Evolutionary conservation across 1,284 basidiomycete genomes (phyloP).

Genomic region (Ganoderma resinaceum): DNA sequence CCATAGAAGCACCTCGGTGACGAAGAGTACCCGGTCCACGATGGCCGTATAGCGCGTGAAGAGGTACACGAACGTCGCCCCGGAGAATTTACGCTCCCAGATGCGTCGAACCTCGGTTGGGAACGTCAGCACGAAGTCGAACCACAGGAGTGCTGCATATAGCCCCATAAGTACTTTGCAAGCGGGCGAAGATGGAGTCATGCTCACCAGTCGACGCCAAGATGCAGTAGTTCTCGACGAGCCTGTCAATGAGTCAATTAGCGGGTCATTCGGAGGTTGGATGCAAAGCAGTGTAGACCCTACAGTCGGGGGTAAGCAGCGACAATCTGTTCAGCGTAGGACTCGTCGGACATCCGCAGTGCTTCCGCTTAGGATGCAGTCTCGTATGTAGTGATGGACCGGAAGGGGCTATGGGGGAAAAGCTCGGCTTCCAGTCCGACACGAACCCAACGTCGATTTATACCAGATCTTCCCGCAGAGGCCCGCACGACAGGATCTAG

Average conservation of each 20-base stretch:
- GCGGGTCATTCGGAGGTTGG: too few relatives aligned
- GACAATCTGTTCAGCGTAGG: not conserved
- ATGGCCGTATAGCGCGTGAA: constrained; percentile 29
- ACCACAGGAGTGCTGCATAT: constrained; percentile 9
- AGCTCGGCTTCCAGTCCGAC: not conserved
- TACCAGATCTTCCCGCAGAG: not conserved
- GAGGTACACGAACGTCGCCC: constrained; percentile 26
- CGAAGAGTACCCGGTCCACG: constrained; percentile 13
- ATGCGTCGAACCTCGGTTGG: constrained; percentile 22
- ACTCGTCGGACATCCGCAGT: not conserved
- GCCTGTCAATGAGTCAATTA: not conserved
- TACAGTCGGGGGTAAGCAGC: not conserved
- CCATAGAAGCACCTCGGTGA: not conserved
- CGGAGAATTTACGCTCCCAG: constrained; percentile 25
- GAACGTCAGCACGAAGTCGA: constrained; percentile 26
- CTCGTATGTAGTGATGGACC: not conserved
- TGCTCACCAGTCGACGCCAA: constrained; percentile 1
- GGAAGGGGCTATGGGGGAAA: not conserved
- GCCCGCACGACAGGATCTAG: not conserved
- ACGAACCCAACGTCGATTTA: not conserved
- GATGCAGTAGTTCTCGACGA: constrained; percentile 10
- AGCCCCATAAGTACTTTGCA: too few relatives aligned
- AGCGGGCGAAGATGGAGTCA: not conserved
- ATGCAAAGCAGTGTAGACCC: not conserved
- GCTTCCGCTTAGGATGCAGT: not conserved